Conservation (phyloP, 2,329 filamentous ascomycete species). For the Fusarium falciforme region DNA sequence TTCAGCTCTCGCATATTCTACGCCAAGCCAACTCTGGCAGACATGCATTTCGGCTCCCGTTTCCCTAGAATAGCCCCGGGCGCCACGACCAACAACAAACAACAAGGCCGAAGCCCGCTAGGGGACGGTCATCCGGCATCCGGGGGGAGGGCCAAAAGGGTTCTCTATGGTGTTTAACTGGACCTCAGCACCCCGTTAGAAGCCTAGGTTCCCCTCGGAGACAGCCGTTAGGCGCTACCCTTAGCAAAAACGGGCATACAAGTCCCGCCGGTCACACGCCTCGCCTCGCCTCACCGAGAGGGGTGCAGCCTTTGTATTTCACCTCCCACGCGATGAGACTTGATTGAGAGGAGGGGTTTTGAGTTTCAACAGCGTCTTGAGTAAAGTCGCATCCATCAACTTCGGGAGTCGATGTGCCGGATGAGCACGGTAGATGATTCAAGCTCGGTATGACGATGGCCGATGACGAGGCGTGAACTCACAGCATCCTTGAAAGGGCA, state of each 20-base stretch:
- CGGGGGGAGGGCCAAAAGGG: constrained; percentile 12
- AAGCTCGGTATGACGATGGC: not conserved
- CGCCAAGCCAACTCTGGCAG: constrained; percentile 5
- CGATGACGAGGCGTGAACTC: not conserved
- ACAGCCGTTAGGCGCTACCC: constrained; percentile 12
- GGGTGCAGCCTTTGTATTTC: not conserved
- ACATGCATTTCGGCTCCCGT: constrained; percentile 11
- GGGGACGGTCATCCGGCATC: constrained; percentile 29
- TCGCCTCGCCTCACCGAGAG: not conserved
- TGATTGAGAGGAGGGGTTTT: not conserved
- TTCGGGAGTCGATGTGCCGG: not conserved
- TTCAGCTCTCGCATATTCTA: not conserved
- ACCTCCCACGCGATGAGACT: not conserved
- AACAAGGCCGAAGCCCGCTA: constrained; percentile 16
- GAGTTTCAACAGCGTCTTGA: constrained; percentile 1
- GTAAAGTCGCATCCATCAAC: not conserved
- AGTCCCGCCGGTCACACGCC: constrained; percentile 1
- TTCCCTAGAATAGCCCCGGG: not conserved
- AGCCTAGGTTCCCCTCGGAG: not conserved
- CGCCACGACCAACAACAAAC: not conserved
- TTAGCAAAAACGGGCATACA: not conserved
- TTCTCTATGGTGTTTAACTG: constrained; percentile 18
- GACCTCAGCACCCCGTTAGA: constrained; percentile 1
- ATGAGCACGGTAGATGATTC: not conserved
- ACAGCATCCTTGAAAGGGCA: not conserved